Base-by-base conservation (phyloP, 2,329 filamentous ascomycete genomes). In the Myriosclerotinia duriaeana region DNA sequence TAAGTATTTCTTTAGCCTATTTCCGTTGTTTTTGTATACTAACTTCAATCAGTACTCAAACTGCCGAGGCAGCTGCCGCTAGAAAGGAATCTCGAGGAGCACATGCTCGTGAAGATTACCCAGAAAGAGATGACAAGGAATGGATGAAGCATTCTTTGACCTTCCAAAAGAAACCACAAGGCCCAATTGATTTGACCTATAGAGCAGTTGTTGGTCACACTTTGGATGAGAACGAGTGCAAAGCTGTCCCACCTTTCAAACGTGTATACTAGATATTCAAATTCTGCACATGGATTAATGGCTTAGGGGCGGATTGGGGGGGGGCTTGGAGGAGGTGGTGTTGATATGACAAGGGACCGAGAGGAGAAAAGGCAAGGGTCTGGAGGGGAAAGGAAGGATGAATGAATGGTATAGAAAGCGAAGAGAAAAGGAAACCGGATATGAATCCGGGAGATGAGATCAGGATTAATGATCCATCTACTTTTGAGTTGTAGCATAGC, bases 141-240 rank as follows among this genome's bases (percentile, higher is more conserved):
- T 98, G 94, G 94, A 97, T 97, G 94, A 98, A 98, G 89, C 95
- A 99, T 86, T 96, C 92, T 55, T 86, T 99, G 69, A 92, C 89
- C 72, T 99, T 90, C 90, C 95, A 99, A 85, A 96, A 92, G 89
- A 79, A 89, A 77, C 91, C 93, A 44, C 94, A 98, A 76, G 90
- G 90, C 77, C 87, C 92, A 82, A 87, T 95, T 66, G 90, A 98
- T 69, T 84, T 98, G 70, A 84, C 87, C 70, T 98, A 98, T 86
- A 87, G 95, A 79, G 83, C 84, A 71, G 95, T 99, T 69, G 89
- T 91, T 70, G 85, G 84, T 72, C 88, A 86, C 70, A 98, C 95
- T 36, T 83, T 99, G 73, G 95, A 98, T 76, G 93, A 96, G 87
- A 88, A 85, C 75, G 95, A 99, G 86, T 98, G 95, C 88, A 93